A percentile compares a stretch with the other conserved stretches of the same genome.
Conservation (phyloP, 257 asterid genomes). For the Gentiana macrophylla region DNA sequence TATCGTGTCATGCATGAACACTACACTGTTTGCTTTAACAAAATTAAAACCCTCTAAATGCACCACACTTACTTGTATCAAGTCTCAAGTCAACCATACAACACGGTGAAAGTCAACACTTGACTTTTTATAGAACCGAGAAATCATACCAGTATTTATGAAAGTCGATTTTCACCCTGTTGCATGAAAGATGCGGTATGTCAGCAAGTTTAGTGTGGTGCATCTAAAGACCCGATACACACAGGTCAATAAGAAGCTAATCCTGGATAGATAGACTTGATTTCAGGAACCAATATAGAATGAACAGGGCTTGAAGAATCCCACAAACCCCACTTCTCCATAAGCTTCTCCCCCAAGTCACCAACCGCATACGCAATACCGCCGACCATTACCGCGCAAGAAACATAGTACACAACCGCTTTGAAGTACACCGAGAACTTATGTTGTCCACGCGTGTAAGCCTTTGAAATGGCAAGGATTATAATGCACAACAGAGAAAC, state of each 20-base stretch:
- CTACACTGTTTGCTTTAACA: too few species aligned
- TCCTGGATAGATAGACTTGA: neutral
- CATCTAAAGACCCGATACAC: too few species aligned
- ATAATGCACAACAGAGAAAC: constrained; percentile 53
- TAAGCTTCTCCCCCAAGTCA: constrained; percentile 9
- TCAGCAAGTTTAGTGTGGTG: too few species aligned
- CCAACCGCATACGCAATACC: constrained; percentile 43
- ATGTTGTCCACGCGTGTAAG: constrained; percentile 41
- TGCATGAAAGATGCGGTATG: too few species aligned
- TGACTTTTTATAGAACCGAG: too few species aligned
- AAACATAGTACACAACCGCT: constrained; percentile 27
- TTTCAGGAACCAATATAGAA: constrained; percentile 4
- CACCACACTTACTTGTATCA: too few species aligned
- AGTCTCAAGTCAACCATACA: too few species aligned
- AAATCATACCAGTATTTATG: too few species aligned
- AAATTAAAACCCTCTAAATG: too few species aligned
- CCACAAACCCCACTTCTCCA: constrained; percentile 36
- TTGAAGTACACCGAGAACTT: constrained; percentile 35
- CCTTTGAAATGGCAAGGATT: constrained; percentile 33
- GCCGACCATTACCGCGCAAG: constrained; percentile 29
- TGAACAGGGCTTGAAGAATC: constrained; percentile 8
- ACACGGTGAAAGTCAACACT: too few species aligned
- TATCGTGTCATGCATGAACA: too few species aligned
- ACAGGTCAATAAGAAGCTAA: constrained; percentile 29
- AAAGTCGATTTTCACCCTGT: too few species aligned